A percentile compares a stretch with the other conserved stretches of the same genome.
Conservation (phyloP, 2,329 filamentous ascomycete species). For the Cladosporium velox region DNA sequence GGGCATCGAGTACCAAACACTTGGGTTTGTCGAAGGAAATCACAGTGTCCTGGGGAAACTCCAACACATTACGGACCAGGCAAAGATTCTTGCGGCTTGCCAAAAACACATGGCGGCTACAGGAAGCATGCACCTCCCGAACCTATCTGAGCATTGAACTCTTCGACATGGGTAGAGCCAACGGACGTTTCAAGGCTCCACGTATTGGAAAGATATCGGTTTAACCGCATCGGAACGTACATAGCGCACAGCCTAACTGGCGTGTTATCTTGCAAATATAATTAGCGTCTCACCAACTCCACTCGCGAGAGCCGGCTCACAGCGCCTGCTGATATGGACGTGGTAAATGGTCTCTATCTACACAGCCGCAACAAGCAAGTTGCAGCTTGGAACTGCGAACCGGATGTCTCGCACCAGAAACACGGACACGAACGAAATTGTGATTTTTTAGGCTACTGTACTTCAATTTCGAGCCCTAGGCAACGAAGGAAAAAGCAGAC, state of each 20-base stretch:
- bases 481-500: background rate
- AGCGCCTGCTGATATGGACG: background rate
- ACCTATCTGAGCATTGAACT: background rate
- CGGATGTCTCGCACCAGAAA: background rate
- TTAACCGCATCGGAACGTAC: background rate
- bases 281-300: background rate
- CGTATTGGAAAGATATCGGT: background rate
- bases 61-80: slow-evolving; percentile 67
- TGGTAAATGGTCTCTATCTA: background rate
- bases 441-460: background rate
- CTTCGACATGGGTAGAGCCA: background rate
- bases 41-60: slow-evolving; percentile 75
- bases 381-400: background rate
- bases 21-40: slow-evolving; percentile 85
- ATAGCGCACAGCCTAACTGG: background rate
- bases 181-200: background rate
- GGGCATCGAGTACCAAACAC: slow-evolving; percentile 79
- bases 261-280: background rate
- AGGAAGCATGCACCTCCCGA: slow-evolving; percentile 26
- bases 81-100: slow-evolving; percentile 32
- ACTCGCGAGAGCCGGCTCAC: background rate
- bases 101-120: slow-evolving; percentile 43
- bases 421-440: background rate
- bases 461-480: background rate
- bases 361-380: background rate